Evolutionary conservation across 2,329 filamentous ascomycete species (phyloP), one percentile per base, ranked within the genome.

Genomic region (Phialemonium atrogriseum): DNA sequence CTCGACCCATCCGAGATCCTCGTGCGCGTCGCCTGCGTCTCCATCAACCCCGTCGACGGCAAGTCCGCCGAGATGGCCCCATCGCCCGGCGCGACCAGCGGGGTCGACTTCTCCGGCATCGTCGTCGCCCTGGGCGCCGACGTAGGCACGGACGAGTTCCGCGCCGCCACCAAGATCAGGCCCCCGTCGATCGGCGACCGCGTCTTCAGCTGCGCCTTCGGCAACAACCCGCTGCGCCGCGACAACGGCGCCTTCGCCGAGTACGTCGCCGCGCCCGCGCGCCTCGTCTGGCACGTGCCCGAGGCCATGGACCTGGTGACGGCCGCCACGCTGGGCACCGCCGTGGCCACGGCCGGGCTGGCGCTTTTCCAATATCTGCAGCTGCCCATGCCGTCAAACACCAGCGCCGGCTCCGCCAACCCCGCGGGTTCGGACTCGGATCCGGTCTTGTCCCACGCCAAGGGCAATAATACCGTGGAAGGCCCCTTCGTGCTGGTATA

Each of bases 21-120:
- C 12, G 40, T 53, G 22, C 38, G 40, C 28, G 46, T 44, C 5
- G 37, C 34, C 12, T 48, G 51, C 1, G 50, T 60, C 2, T 55
- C 53, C 11, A 27, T 62, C 19, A 61, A 59, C 38, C 58, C 56
- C 1, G 36, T 35, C 28, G 59, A 62, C 35, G 41, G 41, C 23
- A 62, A 62, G 34, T 49, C 54, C 39, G 28, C 46, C 24, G 46
- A 49, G 10, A 38, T 40, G 27, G 43, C 42, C 25, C 33, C 43
- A 2, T 43, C 43, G 3, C 35, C 42, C 1, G 55, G 56, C 3
- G 47, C 51, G 14, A 43, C 52, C 5, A 27, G 42, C 6, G 59
- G 59, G 2, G 45, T 36, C 27, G 57, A 61, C 36, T 61, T 54
- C 36, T 44, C 51, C 6, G 55, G 57, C 23, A 46, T 41, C 8